Base-by-base conservation (phyloP, 805 yeast genomes). In the Yamadazyma insecticola region DNA sequence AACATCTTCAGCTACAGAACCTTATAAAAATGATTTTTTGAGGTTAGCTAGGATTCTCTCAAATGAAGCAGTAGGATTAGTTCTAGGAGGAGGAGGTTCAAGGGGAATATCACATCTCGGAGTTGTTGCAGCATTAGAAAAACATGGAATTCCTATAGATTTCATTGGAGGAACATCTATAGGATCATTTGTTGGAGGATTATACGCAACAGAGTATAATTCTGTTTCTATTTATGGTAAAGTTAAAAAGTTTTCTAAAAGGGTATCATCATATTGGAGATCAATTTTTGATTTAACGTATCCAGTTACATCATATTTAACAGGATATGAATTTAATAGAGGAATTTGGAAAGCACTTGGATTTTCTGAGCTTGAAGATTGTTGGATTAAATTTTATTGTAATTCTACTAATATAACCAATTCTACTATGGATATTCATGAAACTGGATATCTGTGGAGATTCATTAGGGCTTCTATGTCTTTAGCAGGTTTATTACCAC, bases 311-410 rank as follows among this genome's bases (percentile, higher is more conserved):
- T 82, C 97, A 1, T 90, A 94, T 51, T 84, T 95, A 8, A 92
- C 98, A 1, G 98, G 98, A 1, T 96, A 92, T 56, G 97, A 88
- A 55, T 90, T 90, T 57, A 90, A 90, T 55, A 69, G 97, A 44
- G 97, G 98, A 29, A 76, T 90, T n/a, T 92, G 97, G 96, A 90
- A 92, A 55, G 76, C 86, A 0, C 84, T 90, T 61, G 97, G 97
- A 1, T 90, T 86, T 41, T 73, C 80, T 10, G 79, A 96, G 47
- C 87, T 90, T 43, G 98, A 90, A 53, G 98, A 90, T 52, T 90
- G 90, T 54, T 90, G 98, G 98, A 71, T 90, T 38, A 78, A 73
- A 39, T 90, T 75, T 53, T 90, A 76, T 51, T 79, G 92, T 48
- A 90, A 92, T 51, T 86, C 97, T 1, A 90, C 98, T 11, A 90